Evolutionary conservation across 1,284 basidiomycete species (phyloP).

Genomic region (Ustilago nuda): DNA sequence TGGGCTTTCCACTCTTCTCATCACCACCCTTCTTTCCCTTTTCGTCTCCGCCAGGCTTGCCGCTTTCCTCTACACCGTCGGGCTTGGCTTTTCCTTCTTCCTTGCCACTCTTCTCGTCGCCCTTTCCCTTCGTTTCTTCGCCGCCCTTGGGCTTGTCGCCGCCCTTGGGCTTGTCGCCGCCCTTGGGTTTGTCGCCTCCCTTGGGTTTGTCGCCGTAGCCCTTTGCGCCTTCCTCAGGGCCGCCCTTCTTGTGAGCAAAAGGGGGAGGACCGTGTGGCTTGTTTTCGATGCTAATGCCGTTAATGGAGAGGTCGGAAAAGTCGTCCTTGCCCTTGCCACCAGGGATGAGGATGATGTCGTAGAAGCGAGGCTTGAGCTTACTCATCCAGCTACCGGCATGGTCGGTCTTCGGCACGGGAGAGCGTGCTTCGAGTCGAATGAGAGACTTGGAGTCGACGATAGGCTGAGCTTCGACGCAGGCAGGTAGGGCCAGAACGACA

Average conservation of each 20-base stretch:
- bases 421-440: not conserved
- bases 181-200: too few species aligned
- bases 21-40: not conserved
- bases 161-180: constrained; percentile 2
- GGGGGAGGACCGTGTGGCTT: constrained; percentile 16
- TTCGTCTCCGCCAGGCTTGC: constrained; percentile 12
- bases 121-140: constrained; percentile 6
- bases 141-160: constrained; percentile 5
- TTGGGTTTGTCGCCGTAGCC: constrained; percentile 5
- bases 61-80: not conserved
- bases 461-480: constrained; percentile 23
- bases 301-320: constrained; percentile 5
- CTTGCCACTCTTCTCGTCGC: not conserved
- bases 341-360: constrained; percentile 21
- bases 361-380: constrained; percentile 24
- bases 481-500: constrained; percentile 23
- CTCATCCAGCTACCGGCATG: not conserved
- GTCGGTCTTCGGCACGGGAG: constrained; percentile 1
- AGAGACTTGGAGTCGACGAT: constrained; percentile 7
- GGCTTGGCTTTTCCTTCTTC: constrained; percentile 4
- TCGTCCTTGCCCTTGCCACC: constrained; percentile 15
- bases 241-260: constrained; percentile 11
- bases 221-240: constrained; percentile 2
- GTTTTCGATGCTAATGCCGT: constrained; percentile 18
- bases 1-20: constrained; percentile 2